phyloP scores from a whole-genome alignment of 2,329 filamentous ascomycete species.

The Neurospora sp. region DNA sequence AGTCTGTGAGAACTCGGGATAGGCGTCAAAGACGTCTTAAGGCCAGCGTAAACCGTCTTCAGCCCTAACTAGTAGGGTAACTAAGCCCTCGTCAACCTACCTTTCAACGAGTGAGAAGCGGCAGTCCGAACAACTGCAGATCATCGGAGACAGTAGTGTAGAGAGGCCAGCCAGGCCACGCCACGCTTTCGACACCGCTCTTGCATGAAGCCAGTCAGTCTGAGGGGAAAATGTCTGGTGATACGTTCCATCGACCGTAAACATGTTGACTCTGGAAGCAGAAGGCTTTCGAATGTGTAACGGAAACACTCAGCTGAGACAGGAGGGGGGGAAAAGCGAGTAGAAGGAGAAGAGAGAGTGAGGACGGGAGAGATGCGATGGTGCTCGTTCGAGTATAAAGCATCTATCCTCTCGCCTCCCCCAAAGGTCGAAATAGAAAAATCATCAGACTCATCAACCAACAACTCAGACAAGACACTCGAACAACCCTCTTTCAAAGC shows the following conservation, averaged over 20 bases:
- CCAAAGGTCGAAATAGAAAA: not conserved
- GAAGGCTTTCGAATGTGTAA: not conserved
- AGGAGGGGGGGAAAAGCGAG: too few species aligned
- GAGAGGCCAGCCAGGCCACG: not conserved
- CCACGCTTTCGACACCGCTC: not conserved
- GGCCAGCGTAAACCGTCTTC: not conserved
- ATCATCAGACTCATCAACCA: not conserved
- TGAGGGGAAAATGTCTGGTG: not conserved
- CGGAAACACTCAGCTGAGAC: not conserved
- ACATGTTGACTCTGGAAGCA: not conserved
- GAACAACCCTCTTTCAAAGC: not conserved
- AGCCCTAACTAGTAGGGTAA: not conserved
- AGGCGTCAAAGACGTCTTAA: not conserved
- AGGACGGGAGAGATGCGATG: not conserved
- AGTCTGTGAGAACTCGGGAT: not conserved
- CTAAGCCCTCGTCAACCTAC: not conserved
- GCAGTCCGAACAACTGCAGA: not conserved
- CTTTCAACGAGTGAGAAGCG: not conserved
- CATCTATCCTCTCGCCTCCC: rapidly evolving
- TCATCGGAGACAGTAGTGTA: not conserved
- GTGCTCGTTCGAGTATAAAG: not conserved
- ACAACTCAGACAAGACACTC: not conserved
- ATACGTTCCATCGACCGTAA: not conserved
- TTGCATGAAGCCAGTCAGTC: not conserved
- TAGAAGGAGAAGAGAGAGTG: too few species aligned